phyloP scores from a whole-genome alignment of 768 basidiomycete species.

The Amanita rubescens region DNA sequence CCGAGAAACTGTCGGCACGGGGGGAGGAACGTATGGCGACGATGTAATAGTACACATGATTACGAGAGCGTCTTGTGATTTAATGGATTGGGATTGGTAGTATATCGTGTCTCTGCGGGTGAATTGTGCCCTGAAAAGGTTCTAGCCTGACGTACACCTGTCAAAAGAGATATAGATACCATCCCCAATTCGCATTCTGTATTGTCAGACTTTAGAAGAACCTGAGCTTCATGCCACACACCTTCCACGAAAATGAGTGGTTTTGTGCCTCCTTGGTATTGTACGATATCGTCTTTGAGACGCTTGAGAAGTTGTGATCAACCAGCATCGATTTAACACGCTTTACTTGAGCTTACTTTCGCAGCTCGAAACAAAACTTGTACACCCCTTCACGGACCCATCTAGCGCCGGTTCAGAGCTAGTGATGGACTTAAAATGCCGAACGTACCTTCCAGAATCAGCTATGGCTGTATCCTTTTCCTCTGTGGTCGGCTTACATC shows the following conservation, averaged over 20 bases:
- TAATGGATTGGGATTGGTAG: slow-evolving; percentile 46
- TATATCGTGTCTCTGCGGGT: slow-evolving; percentile 65
- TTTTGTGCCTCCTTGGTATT: slow-evolving; percentile 75
- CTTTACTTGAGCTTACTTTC: slow-evolving; percentile 36
- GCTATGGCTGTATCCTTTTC: slow-evolving; percentile 62
- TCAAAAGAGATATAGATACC: slow-evolving; percentile 33
- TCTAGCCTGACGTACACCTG: not conserved
- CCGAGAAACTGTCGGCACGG: slow-evolving; percentile 36
- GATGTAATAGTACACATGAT: slow-evolving; percentile 76
- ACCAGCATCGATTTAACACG: not conserved
- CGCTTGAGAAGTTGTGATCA: slow-evolving; percentile 14
- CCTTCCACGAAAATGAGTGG: slow-evolving; percentile 72
- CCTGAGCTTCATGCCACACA: slow-evolving; percentile 5
- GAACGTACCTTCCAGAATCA: slow-evolving; percentile 43
- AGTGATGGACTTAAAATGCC: slow-evolving; percentile 13
- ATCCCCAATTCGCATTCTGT: slow-evolving; percentile 84
- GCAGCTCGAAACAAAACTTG: slow-evolving; percentile 79
- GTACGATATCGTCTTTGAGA: slow-evolving; percentile 42
- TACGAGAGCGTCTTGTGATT: slow-evolving; percentile 59
- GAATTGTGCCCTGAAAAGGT: slow-evolving; percentile 62
- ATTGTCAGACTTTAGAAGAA: not conserved
- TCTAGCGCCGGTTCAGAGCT: slow-evolving; percentile 26
- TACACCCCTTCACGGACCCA: slow-evolving; percentile 84
- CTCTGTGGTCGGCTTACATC: slow-evolving; percentile 58
- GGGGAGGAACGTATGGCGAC: slow-evolving; percentile 41